Conservation (phyloP, 257 asterid genomes). For the Solanum lycopersicoides region DNA sequence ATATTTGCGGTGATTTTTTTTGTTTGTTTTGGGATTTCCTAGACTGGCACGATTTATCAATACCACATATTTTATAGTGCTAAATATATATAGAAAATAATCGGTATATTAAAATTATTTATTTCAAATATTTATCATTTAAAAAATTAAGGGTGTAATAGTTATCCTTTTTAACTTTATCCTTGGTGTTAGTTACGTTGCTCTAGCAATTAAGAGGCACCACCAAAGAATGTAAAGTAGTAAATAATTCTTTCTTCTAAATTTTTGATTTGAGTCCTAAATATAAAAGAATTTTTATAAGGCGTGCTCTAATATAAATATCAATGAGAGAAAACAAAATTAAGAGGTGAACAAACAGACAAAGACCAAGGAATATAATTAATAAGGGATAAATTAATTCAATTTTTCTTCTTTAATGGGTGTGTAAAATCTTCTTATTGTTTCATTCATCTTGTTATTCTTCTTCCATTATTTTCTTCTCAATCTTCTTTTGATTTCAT, state of each 20-base stretch:
- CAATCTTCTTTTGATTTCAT: neutral
- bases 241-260: no score
- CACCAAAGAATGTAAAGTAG: no score
- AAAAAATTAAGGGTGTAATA: neutral
- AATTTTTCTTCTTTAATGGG: neutral
- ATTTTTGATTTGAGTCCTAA: accelerated
- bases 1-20: neutral
- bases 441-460: neutral
- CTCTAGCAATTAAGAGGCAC: neutral
- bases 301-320: no score
- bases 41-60: neutral
- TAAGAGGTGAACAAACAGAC: neutral
- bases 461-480: neutral
- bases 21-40: neutral
- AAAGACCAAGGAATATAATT: no score
- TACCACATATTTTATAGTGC: neutral
- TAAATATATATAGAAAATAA: neutral
- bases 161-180: neutral
- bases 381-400: neutral
- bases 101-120: neutral
- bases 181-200: neutral
- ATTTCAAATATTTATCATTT: neutral
- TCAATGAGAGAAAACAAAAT: no score
- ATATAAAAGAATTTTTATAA: no score
- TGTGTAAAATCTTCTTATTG: neutral